phyloP scores from a whole-genome alignment of 2,329 filamentous ascomycete genomes.

The Elsinoe ampelina region DNA sequence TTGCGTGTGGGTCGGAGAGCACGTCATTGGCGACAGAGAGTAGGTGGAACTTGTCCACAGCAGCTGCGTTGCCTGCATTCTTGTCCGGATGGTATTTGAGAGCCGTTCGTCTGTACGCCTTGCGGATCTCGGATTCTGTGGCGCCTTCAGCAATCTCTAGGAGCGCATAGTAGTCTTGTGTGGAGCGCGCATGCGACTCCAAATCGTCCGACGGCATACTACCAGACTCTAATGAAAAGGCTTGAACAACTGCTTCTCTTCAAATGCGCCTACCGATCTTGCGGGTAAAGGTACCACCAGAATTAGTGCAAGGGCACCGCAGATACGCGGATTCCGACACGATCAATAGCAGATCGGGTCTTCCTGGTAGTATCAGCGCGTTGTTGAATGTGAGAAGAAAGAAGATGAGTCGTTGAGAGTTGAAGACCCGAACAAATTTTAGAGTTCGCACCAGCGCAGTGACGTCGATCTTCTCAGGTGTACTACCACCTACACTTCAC shows the following conservation, averaged over 20 bases:
- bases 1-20: slow-evolving; percentile 59
- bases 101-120: slow-evolving; percentile 74
- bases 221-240: neutral
- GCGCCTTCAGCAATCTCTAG: slow-evolving; percentile 58
- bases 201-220: slow-evolving; percentile 28
- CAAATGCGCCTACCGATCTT: neutral
- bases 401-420: neutral
- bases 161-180: slow-evolving; percentile 65
- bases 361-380: neutral
- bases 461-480: slow-evolving; percentile 8
- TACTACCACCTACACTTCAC: neutral
- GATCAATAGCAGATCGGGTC: too few species aligned
- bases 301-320: too few species aligned
- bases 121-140: slow-evolving; percentile 63
- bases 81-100: slow-evolving; percentile 95
- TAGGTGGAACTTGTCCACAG: slow-evolving; percentile 73
- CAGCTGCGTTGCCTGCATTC: slow-evolving; percentile 52
- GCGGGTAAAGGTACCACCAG: too few species aligned
- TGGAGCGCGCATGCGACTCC: slow-evolving; percentile 33
- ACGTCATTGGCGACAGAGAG: slow-evolving; percentile 82
- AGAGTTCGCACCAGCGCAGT: neutral
- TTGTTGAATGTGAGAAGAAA: neutral
- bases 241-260: neutral
- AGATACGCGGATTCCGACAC: too few species aligned
- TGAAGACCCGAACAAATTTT: neutral